Evolutionary conservation across 176 grass and related monocot genomes (phyloP).

Genomic region (Musa beccarii): DNA sequence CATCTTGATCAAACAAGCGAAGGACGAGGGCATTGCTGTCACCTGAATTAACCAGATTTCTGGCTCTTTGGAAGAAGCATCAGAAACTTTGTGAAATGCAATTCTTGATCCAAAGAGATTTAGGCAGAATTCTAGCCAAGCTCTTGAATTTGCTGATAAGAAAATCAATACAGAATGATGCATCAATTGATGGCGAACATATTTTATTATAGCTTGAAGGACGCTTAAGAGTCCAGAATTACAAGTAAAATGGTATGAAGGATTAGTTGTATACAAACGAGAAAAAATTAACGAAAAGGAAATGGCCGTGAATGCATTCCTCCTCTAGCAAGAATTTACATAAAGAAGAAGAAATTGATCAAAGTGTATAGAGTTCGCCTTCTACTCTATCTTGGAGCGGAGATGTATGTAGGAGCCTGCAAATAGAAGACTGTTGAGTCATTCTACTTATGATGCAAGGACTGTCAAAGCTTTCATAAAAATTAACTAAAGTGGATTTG

Average conservation of each 20-base stretch:
- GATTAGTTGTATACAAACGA: neutral
- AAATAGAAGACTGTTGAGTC: neutral
- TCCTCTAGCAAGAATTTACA: conserved; percentile 2
- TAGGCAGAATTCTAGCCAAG: too few relatives aligned
- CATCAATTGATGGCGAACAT: neutral
- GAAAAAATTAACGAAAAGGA: neutral
- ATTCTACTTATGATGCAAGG: neutral
- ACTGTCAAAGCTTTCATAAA: too few relatives aligned
- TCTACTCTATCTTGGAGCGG: neutral
- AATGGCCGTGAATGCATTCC: neutral
- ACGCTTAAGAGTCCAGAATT: neutral
- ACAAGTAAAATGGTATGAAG: neutral
- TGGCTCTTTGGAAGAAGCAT: too few relatives aligned
- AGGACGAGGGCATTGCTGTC: too few relatives aligned
- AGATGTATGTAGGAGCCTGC: neutral
- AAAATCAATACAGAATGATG: neutral
- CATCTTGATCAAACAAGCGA: too few relatives aligned
- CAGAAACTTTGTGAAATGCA: too few relatives aligned
- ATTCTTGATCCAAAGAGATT: too few relatives aligned
- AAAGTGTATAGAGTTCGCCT: neutral
- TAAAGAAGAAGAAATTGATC: neutral
- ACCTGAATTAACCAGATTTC: too few relatives aligned
- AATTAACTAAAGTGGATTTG: too few relatives aligned
- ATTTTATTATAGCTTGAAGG: neutral
- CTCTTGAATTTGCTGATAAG: too few relatives aligned